A percentile compares a stretch with the other conserved stretches of the same genome.
These are phyloP conservation scores for Arabidopsis thaliana DNA, from an alignment of 345 rosid genomes.

Conservation along the genomic window TAIR10.1 NC_003076.8:3261501-3262000, in stretches of 20 bases:
- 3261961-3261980: conserved; percentile 50
- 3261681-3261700: conserved; percentile 52
- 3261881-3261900: conserved; percentile 37
- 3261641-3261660: conserved; percentile 50
- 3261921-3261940: conserved; percentile 42
- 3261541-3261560: neutral
- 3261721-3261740: conserved; percentile 41
- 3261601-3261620: conserved; percentile 14
- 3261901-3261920: neutral
- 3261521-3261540: neutral
- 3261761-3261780: conserved; percentile 54
- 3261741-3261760: conserved; percentile 45
- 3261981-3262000: conserved; percentile 66
- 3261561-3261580: conserved; percentile 22
- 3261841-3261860: conserved; percentile 49
- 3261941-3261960: conserved; percentile 49
- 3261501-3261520: conserved; percentile 37
- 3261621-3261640: conserved; percentile 28
- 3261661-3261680: conserved; percentile 55
- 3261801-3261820: conserved; percentile 45
- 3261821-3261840: conserved; percentile 51
- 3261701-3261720: conserved; percentile 50
- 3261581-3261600: conserved; percentile 34
- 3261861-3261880: conserved; percentile 34
- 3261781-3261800: conserved; percentile 48